A percentile compares a stretch with the other conserved stretches of the same genome.
phyloP scores from a whole-genome alignment of 495 filamentous ascomycete genomes.

The Gamarada debralockiae region DNA sequence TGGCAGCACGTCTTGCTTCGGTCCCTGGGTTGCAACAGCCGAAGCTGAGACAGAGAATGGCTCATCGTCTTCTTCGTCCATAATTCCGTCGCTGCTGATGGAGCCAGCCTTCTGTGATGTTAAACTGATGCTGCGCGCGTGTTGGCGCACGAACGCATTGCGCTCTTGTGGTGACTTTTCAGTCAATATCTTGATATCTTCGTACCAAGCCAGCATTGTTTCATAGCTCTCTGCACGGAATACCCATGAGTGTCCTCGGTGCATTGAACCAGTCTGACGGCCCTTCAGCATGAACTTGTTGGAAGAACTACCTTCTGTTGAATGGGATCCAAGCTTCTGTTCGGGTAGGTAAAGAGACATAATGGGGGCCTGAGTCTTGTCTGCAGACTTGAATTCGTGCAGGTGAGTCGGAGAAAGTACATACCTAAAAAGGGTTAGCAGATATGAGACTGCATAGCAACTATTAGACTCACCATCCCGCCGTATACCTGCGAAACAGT shows the following conservation, averaged over 20 bases:
- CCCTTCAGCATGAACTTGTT: conserved; percentile 98
- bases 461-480: conserved; percentile 72
- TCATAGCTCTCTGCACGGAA: conserved; percentile 94
- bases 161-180: conserved; percentile 88
- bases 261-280: conserved; percentile 87
- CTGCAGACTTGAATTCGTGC: conserved; percentile 94
- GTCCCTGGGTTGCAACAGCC: conserved; percentile 40
- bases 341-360: conserved; percentile 96
- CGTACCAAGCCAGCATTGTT: conserved; percentile 89
- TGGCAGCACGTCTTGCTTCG: conserved; percentile 40
- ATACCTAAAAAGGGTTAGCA: conserved; percentile 64
- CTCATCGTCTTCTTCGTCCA: conserved; percentile 85
- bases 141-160: conserved; percentile 76
- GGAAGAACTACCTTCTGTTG: conserved; percentile 76
- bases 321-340: conserved; percentile 92
- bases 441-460: conserved; percentile 11
- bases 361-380: conserved; percentile 63
- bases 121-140: conserved; percentile 70
- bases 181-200: conserved; percentile 82
- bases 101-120: conserved; percentile 57
- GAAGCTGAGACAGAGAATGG: conserved; percentile 63
- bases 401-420: conserved; percentile 94
- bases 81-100: conserved; percentile 64
- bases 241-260: conserved; percentile 95
- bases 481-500: conserved; percentile 71